Base-by-base conservation (phyloP, 495 filamentous ascomycete species). In the Aspergillus kassunensis region DNA sequence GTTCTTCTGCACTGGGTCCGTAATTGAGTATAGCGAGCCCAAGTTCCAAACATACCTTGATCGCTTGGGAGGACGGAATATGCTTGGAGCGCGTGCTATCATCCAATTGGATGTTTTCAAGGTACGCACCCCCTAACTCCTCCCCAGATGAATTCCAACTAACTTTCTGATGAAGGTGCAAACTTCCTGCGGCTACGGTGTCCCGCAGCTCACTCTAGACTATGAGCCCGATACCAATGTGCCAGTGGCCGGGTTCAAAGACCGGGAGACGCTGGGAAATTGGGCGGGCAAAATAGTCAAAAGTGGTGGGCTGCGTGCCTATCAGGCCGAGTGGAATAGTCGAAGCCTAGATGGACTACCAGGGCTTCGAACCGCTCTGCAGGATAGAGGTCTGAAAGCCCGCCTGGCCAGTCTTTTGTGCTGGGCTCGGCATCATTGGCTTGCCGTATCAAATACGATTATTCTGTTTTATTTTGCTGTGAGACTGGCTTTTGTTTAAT, bases 51-150 rank as follows among this genome's bases (percentile, higher is more conserved):
- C 18, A 3, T 58, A 51, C 44, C 45, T 66, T 18, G 46, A 54
- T 10, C 56, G 51, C 1, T 60, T 66, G 60, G 46, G 50, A 31
- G 69, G 64, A 27, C 64, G 64, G 49, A 45, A 49, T n/a, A 36
- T 74, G 7, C 53, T 65, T 15, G 84, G 82, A 0, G 74, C 74
- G 4, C 72, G 88, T 15, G 82, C 85, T 15, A 72, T 90, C 15
- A 80, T 90, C 37, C 30, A 83, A 18, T 67, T 90, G 42, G 73
- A 84, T 58, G 64, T 90, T 25, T 86, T 80, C 63, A 85, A 89
- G 65, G 87, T 83, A 33, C 18, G 0, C n/a, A 16, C 37, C 10
- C 34, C 37, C 39, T 23, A 2, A 4, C 35, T 33, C 19, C 27
- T 4, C 27, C 9, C 23, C 2, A 20, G 11, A 12, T 4, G 2